These are phyloP conservation scores for Peronospora belbahrii DNA, from an alignment of 352 stramenopile genomes.

Conservation along the genomic window DNA sequence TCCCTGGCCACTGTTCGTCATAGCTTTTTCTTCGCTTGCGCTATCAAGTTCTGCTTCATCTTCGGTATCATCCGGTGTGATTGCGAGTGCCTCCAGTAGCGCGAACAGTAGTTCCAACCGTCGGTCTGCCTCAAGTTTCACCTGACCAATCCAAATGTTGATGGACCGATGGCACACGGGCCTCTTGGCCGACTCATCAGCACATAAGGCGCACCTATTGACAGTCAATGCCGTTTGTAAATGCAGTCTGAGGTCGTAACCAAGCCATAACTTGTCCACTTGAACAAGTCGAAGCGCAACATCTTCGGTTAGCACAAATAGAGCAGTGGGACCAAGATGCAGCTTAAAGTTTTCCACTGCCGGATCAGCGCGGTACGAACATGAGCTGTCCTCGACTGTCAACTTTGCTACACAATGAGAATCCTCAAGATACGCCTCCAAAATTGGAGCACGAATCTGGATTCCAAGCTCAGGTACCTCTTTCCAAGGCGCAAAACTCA, in stretches of 20 bases:
- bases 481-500: slow-evolving; percentile 32
- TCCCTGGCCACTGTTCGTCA: slow-evolving; percentile 18
- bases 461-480: slow-evolving; percentile 59
- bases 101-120: slow-evolving; percentile 76
- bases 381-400: slow-evolving; percentile 70
- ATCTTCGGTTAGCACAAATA: slow-evolving; percentile 82
- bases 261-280: slow-evolving; percentile 69
- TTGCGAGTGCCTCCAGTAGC: slow-evolving; percentile 60
- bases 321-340: slow-evolving; percentile 60
- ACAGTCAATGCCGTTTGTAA: slow-evolving; percentile 29
- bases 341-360: slow-evolving; percentile 60
- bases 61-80: slow-evolving; percentile 19
- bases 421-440: slow-evolving; percentile 84
- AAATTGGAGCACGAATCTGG: slow-evolving; percentile 67
- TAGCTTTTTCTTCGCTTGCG: slow-evolving; percentile 27
- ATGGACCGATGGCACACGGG: slow-evolving; percentile 58
- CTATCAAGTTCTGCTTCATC: slow-evolving; percentile 21
- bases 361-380: slow-evolving; percentile 55
- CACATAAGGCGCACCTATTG: slow-evolving; percentile 47
- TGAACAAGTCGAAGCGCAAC: slow-evolving; percentile 80
- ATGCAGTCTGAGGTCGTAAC: slow-evolving; percentile 66
- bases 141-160: slow-evolving; percentile 60
- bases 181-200: slow-evolving; percentile 50
- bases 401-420: slow-evolving; percentile 83
- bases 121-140: slow-evolving; percentile 82